Evolutionary conservation across 2,329 filamentous ascomycete species (phyloP).

Genomic region (Rhytidhysteron rufulum): DNA sequence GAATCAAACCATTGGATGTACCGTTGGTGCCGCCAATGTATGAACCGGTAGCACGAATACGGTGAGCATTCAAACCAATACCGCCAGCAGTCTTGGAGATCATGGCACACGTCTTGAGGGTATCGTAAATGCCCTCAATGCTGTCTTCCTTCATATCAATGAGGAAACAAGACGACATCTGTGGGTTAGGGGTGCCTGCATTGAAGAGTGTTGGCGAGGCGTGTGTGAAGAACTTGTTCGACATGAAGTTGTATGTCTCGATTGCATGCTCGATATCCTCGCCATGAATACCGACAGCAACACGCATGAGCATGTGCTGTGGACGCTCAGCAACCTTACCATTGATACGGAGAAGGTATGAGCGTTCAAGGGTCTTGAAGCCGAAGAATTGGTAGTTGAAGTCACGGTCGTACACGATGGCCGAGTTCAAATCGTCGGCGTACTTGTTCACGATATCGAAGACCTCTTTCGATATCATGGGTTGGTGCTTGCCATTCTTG

Average conservation of each 20-base stretch:
- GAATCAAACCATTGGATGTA: constrained; percentile 93
- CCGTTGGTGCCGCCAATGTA: constrained; percentile 99
- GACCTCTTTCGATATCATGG: constrained; percentile 91
- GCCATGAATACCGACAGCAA: constrained; percentile 93
- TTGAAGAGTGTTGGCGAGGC: constrained; percentile 98
- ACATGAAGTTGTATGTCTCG: constrained; percentile 99
- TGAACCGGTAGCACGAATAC: constrained; percentile 93
- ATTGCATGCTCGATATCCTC: constrained; percentile 91
- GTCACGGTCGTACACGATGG: constrained; percentile 97
- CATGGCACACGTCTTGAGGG: constrained; percentile 98
- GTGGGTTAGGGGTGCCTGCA: constrained; percentile 88
- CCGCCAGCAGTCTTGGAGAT: constrained; percentile 99
- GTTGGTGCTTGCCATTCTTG: constrained; percentile 75
- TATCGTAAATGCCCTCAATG: constrained; percentile 99
- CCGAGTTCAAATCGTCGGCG: constrained; percentile 95
- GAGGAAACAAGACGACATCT: constrained; percentile 96
- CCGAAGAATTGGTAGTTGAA: constrained; percentile 99
- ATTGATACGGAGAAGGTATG: constrained; percentile 91
- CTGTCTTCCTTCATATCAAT: constrained; percentile 99
- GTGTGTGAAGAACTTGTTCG: constrained; percentile 96
- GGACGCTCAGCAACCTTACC: constrained; percentile 96
- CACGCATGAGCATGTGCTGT: constrained; percentile 99
- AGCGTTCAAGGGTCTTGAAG: constrained; percentile 98
- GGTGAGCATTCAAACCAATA: constrained; percentile 93
- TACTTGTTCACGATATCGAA: constrained; percentile 95